Evolutionary conservation across 768 basidiomycete species (phyloP).

Genomic region (Mycena olivaceomarginata): DNA sequence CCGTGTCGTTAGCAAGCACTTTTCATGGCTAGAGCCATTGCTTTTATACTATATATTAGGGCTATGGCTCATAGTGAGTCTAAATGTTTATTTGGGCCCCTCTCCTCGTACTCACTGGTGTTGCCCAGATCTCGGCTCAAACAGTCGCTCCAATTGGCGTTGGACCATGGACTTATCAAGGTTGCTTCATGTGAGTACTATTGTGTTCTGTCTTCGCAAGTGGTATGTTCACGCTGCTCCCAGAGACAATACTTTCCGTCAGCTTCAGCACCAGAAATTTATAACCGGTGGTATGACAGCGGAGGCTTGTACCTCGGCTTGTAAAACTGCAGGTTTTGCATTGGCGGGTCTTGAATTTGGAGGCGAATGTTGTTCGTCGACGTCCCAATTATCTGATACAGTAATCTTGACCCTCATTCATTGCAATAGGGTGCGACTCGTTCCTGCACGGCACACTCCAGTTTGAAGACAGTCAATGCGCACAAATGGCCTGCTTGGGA

Average conservation of each 20-base stretch:
- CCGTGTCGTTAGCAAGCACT: too few species aligned
- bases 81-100: constrained; percentile 24
- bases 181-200: constrained; percentile 23
- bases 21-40: too few species aligned
- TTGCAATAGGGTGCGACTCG: constrained; percentile 30
- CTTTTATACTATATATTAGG: too few species aligned
- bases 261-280: constrained; percentile 34
- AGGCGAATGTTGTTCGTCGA: constrained; percentile 32
- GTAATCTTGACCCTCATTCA: constrained; percentile 7
- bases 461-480: constrained; percentile 27
- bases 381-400: background rate
- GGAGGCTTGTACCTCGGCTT: constrained; percentile 31
- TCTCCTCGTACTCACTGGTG: constrained; percentile 18
- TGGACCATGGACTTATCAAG: constrained; percentile 31
- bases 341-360: constrained; percentile 31
- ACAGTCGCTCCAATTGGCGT: constrained; percentile 18
- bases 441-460: constrained; percentile 19
- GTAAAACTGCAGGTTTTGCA: constrained; percentile 31
- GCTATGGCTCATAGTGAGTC: too few species aligned
- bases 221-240: background rate
- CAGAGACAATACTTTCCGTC: constrained; percentile 31
- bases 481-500: constrained; percentile 63
- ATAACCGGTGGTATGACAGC: constrained; percentile 26
- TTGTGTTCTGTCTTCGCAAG: constrained; percentile 1
- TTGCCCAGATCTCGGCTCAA: constrained; percentile 22